Evolutionary conservation across 768 basidiomycete species (phyloP).

Genomic region (Rhodocollybia butyracea): DNA sequence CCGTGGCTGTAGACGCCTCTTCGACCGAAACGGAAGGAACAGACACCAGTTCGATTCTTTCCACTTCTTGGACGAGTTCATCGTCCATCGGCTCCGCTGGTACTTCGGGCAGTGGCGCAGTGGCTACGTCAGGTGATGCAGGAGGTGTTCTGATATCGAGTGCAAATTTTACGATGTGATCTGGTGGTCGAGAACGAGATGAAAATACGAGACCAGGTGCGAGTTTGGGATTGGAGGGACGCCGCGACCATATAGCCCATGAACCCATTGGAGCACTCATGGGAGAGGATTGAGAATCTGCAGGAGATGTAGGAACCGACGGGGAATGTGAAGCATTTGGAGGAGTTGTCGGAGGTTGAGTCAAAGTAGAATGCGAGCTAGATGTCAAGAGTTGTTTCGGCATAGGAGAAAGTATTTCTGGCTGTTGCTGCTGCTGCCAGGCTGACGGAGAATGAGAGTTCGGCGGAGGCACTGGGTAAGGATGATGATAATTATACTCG

Average conservation of each 20-base stretch:
- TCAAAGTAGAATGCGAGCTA: not conserved
- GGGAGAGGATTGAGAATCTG: not conserved
- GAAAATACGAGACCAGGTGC: slow-evolving; percentile 77
- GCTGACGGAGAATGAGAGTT: not conserved
- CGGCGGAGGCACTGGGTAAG: not conserved
- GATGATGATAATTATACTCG: not conserved
- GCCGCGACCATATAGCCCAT: slow-evolving; percentile 73
- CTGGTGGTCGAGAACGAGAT: slow-evolving; percentile 57
- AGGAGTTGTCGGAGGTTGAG: not conserved
- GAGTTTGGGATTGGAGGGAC: slow-evolving; percentile 57
- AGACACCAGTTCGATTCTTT: not conserved
- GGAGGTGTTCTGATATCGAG: slow-evolving; percentile 33
- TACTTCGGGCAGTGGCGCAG: slow-evolving; percentile 9
- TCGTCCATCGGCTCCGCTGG: slow-evolving; percentile 10
- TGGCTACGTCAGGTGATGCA: not conserved
- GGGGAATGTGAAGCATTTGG: slow-evolving; percentile 6
- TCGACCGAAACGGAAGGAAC: slow-evolving; percentile 26
- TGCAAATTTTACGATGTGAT: slow-evolving; percentile 54
- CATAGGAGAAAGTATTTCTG: not conserved
- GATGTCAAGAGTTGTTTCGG: not conserved
- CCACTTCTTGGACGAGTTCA: not conserved
- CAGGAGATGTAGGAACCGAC: slow-evolving; percentile 9
- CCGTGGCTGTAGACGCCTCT: slow-evolving; percentile 45
- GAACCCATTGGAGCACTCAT: not conserved
- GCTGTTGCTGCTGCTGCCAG: not conserved